These are phyloP conservation scores for Paxillus rubicundulus DNA, from an alignment of 768 basidiomycete genomes.

Conservation along the genomic window DNA sequence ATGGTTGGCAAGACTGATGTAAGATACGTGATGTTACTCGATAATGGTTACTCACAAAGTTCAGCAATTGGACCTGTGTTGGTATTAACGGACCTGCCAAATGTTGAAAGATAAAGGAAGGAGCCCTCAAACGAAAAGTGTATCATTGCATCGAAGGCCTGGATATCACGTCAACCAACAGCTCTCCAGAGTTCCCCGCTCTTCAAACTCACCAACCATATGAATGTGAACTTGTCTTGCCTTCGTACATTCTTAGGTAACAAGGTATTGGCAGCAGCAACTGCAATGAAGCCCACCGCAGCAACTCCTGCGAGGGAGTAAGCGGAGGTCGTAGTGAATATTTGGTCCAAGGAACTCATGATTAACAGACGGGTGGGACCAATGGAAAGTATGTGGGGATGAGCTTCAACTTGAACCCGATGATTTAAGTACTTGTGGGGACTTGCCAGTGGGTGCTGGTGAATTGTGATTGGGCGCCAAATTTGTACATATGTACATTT, in stretches of 20 bases:
- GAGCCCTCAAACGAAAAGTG: constrained; percentile 80
- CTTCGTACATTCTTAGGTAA: constrained; percentile 62
- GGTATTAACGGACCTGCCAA: constrained; percentile 70
- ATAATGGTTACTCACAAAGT: constrained; percentile 52
- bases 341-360: constrained; percentile 21
- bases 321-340: constrained; percentile 61
- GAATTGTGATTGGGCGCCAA: too few species aligned
- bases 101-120: constrained; percentile 74
- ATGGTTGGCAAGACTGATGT: not conserved
- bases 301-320: constrained; percentile 63
- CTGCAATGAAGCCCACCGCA: constrained; percentile 48
- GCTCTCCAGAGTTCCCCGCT: not conserved
- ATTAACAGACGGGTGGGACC: not conserved
- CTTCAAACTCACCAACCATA: constrained; percentile 63
- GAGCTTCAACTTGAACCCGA: too few species aligned
- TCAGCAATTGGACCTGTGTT: constrained; percentile 68
- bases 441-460: too few species aligned
- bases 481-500: too few species aligned
- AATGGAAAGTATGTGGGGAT: not conserved
- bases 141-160: constrained; percentile 80
- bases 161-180: not conserved
- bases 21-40: not conserved
- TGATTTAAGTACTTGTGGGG: not conserved
- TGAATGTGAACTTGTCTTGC: constrained; percentile 68
- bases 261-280: constrained; percentile 48